Base-by-base conservation (phyloP, 192 early-diverging fungal species). In the Pecoramyces ruminantium region DNA sequence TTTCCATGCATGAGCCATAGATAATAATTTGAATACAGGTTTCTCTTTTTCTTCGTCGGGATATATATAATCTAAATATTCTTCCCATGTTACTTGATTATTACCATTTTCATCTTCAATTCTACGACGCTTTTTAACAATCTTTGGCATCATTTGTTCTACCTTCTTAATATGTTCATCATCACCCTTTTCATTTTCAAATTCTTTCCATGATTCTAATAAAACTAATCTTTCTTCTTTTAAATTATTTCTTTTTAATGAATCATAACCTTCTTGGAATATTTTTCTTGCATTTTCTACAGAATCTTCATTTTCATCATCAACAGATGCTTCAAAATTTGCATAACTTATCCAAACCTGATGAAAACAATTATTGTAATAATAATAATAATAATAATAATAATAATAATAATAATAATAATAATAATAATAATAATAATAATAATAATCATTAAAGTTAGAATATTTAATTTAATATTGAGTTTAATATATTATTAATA, bases 31-130 rank as follows among this genome's bases (percentile, higher is more conserved):
- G 82, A 98, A 90, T 83, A 93, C 93, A 14, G 95, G 90, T 39
- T 91, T 89, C 78, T 96, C 93, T 12, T 88, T 88, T 82, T 96
- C 92, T 82, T 99, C 98, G 80, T 99, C 98, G 30, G 96, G 96
- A 86, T 97, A 99, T 78, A 99, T 93, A 85, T 98, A 98, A 82
- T 98, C 97, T 88, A 94, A 95, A 90, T 97, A 99, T 89, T 99
- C 98, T 84, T 99, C 98, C 92, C 93, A 90, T 29, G 93, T 89
- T 30, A 81, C 85, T 30, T 87, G 87, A 78, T 88, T 88, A 29
- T 83, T 89, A 28, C 87, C 88, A 27, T 87, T 83, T 81, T 88
- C 86, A 77, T 90, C 91, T 28, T 88, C 87, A 16, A 93, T 85
- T 80, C 88, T 85, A 82, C 96, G 88, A 81, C 96, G 89, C 84